phyloP scores from a whole-genome alignment of 2,329 filamentous ascomycete species.

The Leptographium wingfieldii region DNA sequence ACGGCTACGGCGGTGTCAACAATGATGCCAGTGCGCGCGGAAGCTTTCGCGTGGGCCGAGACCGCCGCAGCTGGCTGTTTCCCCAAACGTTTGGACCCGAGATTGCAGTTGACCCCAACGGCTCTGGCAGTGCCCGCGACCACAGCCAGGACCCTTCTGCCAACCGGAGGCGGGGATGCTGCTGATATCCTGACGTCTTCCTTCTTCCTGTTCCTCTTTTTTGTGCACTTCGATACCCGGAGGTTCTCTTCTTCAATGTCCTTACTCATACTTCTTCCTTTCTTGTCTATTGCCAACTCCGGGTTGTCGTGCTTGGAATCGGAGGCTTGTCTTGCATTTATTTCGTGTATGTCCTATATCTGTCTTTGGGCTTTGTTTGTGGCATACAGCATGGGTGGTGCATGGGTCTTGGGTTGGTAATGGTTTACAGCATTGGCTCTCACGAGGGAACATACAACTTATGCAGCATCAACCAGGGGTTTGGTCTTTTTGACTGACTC shows the following conservation, averaged over 20 bases:
- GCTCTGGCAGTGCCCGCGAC: conserved; percentile 6
- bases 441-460: neutral
- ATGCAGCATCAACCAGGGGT: neutral
- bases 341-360: neutral
- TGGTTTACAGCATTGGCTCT: neutral
- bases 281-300: neutral
- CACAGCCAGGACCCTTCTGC: conserved; percentile 1
- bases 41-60: conserved; percentile 45
- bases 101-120: conserved; percentile 33
- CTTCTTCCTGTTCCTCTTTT: neutral
- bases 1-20: conserved; percentile 23
- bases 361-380: neutral
- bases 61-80: conserved; percentile 47
- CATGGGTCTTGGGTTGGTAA: neutral
- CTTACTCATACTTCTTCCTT: neutral
- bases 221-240: neutral
- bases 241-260: neutral
- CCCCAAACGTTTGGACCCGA: conserved; percentile 40
- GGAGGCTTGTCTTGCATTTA: neutral
- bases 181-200: neutral
- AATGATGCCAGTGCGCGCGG: conserved; percentile 37
- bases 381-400: neutral
- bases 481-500: neutral
- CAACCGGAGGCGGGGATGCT: conserved; percentile 8
- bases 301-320: neutral